Evolutionary conservation across 768 basidiomycete genomes (phyloP), one percentile per base, ranked within the genome.

Genomic region (Lentinula edodes): DNA sequence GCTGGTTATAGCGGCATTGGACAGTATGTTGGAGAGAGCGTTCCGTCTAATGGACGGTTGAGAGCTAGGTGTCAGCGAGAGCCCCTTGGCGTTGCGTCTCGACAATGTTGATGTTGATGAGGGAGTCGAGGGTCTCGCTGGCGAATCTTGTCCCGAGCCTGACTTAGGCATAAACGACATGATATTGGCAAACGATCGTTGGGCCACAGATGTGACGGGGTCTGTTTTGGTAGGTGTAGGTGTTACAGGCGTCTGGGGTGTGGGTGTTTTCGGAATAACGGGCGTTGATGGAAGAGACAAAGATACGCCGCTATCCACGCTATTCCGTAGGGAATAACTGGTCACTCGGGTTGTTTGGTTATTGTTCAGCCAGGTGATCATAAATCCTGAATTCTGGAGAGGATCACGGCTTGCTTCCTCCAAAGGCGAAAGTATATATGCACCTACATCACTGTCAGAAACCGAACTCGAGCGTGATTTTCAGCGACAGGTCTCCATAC

Each of bases 321-420:
- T 82, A 72, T 95, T 97, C 57, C 88, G 79, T 36, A 97, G 77
- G 5, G 93, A 93, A 73, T 97, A 97, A 66, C 91, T 95, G 20
- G 86, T 87, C 46, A 87, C 79, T 28, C 93, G 84, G 0, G 92
- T 92, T 61, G 85, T 81, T 69, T 91, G 86, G 63, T 87, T 79
- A 1, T 82, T 76, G 50, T 85, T 85, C 42, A 83, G 79, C 88
- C 92, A 99, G n/a, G 83, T 81, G 53, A 98, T 72, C 2, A 86
- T 72, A 70, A 98, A 93, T 0, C 97, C 96, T 46, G 88, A 88
- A 69, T 98, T 98, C 75, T 98, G 93, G 18, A 79, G 70, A 0
- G 90, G 85, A 71, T 97, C 93, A 15, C 95, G 86, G 66, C 92
- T 93, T 0, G 92, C 87, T 71, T 96, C 93, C 73, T 98, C 93